phyloP scores from a whole-genome alignment of 2,329 filamentous ascomycete species.

The Thielaviopsis punctulata region DNA sequence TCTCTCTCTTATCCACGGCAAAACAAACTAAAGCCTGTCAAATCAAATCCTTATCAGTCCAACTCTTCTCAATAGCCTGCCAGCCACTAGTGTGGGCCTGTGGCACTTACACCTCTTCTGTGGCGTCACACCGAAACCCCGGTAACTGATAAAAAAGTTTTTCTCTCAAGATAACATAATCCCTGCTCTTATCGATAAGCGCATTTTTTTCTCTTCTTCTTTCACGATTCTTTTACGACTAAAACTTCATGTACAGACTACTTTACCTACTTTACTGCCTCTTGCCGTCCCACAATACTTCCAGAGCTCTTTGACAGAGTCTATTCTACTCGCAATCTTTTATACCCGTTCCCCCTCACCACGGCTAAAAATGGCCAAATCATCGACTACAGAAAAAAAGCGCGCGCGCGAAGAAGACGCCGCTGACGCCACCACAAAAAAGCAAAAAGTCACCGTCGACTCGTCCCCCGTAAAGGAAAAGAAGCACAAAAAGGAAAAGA shows the following conservation, averaged over 20 bases:
- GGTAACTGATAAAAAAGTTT: neutral
- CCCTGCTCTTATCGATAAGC: constrained; percentile 4
- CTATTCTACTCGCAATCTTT: neutral
- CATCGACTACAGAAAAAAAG: constrained; percentile 23
- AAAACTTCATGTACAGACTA: neutral
- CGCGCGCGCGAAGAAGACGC: constrained; percentile 27
- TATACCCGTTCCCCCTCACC: neutral
- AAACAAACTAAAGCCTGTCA: neutral
- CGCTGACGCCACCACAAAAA: constrained; percentile 24
- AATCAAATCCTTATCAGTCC: neutral
- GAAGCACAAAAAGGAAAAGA: constrained; percentile 20
- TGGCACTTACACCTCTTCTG: constrained; percentile 3
- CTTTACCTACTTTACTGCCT: neutral
- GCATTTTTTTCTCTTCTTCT: neutral
- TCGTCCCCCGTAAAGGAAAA: constrained; percentile 16
- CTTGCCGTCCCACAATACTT: neutral
- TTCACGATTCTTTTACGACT: neutral
- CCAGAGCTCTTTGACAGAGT: neutral
- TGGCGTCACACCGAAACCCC: neutral
- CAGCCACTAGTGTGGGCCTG: neutral
- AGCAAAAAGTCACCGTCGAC: constrained; percentile 28
- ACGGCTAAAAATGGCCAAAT: constrained; percentile 17
- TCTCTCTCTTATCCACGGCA: too few species aligned
- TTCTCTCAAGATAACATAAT: neutral
- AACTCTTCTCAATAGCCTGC: too few species aligned